Conservation (phyloP, 345 rosid species). For the Lepidium didymum region DNA sequence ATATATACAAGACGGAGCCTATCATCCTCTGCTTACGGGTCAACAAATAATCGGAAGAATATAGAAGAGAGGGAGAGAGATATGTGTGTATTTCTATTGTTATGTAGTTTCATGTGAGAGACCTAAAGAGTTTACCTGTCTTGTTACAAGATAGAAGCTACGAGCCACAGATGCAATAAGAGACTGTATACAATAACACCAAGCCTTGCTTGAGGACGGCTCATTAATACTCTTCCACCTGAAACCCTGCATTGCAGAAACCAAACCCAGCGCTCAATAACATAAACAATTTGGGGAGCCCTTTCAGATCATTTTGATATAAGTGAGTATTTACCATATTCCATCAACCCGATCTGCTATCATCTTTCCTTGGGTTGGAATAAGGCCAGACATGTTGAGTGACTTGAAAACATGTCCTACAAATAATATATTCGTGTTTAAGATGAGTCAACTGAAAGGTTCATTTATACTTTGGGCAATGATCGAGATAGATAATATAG, state of each 20-base stretch:
- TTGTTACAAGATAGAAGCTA: slow-evolving; percentile 63
- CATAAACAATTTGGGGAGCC: not conserved
- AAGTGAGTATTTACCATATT: slow-evolving; percentile 50
- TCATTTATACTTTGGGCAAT: not conserved
- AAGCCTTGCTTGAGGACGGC: slow-evolving; percentile 79
- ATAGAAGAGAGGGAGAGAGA: not conserved
- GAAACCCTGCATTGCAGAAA: slow-evolving; percentile 56
- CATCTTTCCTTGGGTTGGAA: slow-evolving; percentile 83
- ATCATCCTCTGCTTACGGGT: slow-evolving; percentile 22
- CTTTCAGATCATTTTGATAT: not conserved
- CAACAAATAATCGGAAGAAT: slow-evolving; percentile 28
- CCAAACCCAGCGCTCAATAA: not conserved
- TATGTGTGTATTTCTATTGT: slow-evolving; percentile 7
- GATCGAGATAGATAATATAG: slow-evolving; percentile 10
- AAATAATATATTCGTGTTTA: not conserved
- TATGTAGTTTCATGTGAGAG: slow-evolving; percentile 18
- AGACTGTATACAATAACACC: slow-evolving; percentile 69
- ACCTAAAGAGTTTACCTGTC: slow-evolving; percentile 23
- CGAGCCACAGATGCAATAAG: slow-evolving; percentile 69
- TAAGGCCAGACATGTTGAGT: slow-evolving; percentile 73
- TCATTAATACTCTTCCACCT: slow-evolving; percentile 69
- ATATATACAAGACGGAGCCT: slow-evolving; percentile 19
- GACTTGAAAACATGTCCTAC: slow-evolving; percentile 87
- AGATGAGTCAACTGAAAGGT: not conserved
- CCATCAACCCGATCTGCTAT: slow-evolving; percentile 87